Percentiles rank a stretch among this genome's conserved stretches.
Conservation (phyloP, 805 yeast species). For the Cyberlindnera mississippiensis region DNA sequence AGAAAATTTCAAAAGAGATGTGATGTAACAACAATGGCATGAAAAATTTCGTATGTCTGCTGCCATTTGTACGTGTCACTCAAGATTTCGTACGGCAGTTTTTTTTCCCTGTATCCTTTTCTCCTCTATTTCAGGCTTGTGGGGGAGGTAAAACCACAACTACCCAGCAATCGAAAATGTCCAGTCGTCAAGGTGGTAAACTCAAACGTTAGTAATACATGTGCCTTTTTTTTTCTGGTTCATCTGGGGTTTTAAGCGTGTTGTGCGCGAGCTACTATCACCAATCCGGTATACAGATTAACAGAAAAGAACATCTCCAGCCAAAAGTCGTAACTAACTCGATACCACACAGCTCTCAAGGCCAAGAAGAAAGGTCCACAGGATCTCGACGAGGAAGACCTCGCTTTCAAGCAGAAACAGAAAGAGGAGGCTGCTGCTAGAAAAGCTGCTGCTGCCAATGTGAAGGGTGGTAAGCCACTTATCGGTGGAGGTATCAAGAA, state of each 20-base stretch:
- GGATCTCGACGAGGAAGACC: conserved; percentile 80
- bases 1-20: neutral
- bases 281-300: too few relatives aligned
- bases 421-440: conserved; percentile 92
- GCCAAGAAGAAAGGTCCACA: conserved; percentile 80
- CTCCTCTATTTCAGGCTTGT: too few relatives aligned
- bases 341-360: conserved; percentile 29
- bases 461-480: conserved; percentile 86
- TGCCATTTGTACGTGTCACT: neutral
- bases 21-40: too few relatives aligned
- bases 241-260: too few relatives aligned
- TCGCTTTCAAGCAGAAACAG: conserved; percentile 89
- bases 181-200: conserved; percentile 97
- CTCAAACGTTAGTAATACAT: conserved; percentile 82
- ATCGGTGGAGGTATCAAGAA: conserved; percentile 95
- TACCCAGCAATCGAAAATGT: conserved; percentile 44
- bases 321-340: conserved; percentile 5
- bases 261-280: too few relatives aligned
- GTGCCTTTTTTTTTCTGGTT: too few relatives aligned
- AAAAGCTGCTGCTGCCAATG: conserved; percentile 84
- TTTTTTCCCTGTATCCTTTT: conserved; percentile 10
- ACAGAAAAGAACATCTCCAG: too few relatives aligned
- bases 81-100: neutral
- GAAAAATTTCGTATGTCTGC: neutral
- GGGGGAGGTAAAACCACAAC: neutral